Evolutionary conservation across 2,329 filamentous ascomycete genomes (phyloP).

Genomic region (Chalaropsis thielavioides): DNA sequence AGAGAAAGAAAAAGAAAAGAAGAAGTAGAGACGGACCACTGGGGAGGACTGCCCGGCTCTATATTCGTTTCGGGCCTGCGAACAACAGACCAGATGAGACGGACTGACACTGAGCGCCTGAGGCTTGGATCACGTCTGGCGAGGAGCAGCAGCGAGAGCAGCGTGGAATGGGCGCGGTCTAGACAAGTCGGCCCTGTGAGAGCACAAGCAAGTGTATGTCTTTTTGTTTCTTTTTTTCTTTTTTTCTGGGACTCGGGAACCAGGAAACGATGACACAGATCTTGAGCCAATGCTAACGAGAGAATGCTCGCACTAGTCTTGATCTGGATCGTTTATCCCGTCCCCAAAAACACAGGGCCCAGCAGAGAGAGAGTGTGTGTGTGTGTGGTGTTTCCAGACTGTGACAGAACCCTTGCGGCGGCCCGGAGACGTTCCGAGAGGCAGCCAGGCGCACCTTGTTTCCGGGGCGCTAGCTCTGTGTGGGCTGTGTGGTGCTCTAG

Average conservation of each 20-base stretch:
- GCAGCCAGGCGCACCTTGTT: too few relatives aligned
- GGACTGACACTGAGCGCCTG: not conserved
- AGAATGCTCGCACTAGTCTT: not conserved
- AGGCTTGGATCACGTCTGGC: not conserved
- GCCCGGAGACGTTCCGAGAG: not conserved
- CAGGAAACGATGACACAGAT: slow-evolving; percentile 1
- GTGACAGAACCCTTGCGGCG: not conserved
- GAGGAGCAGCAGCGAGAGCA: not conserved
- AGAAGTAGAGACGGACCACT: slow-evolving; percentile 20
- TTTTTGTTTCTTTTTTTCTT: not conserved
- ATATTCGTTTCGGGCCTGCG: slow-evolving; percentile 2
- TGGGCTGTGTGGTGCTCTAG: too few relatives aligned
- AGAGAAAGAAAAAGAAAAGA: slow-evolving; percentile 25
- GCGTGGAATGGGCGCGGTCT: not conserved
- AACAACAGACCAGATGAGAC: slow-evolving; percentile 2
- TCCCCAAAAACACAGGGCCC: not conserved
- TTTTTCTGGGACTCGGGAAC: not conserved
- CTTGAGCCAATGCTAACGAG: not conserved
- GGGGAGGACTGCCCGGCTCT: slow-evolving; percentile 3
- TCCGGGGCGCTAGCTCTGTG: not conserved
- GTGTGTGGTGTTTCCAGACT: not conserved
- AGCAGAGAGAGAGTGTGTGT: not conserved
- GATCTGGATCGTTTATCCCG: not conserved
- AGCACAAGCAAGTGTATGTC: not conserved
- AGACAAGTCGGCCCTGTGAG: not conserved